phyloP scores from a whole-genome alignment of 2,329 filamentous ascomycete species.

The Endothia cerciana region DNA sequence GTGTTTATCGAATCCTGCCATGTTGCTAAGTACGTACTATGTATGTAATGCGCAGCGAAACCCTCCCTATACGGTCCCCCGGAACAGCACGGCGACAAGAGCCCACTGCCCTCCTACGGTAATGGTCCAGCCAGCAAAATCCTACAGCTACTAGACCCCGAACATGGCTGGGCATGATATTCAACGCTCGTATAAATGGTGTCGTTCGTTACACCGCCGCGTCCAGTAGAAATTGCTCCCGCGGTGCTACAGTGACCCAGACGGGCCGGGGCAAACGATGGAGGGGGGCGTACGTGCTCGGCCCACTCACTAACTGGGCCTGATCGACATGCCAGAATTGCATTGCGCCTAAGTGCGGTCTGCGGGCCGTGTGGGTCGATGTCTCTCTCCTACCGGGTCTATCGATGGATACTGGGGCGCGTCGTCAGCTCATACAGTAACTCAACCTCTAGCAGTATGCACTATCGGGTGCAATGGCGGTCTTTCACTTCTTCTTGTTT shows the following conservation, averaged over 20 bases:
- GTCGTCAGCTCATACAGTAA: no score
- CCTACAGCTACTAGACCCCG: neutral
- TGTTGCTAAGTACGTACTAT: neutral
- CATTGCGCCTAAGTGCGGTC: neutral
- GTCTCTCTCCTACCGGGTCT: neutral
- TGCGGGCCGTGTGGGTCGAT: conserved; percentile 4
- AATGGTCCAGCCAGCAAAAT: neutral
- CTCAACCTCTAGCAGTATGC: no score
- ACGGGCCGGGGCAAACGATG: neutral
- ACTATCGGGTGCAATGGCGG: no score
- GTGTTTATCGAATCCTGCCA: neutral
- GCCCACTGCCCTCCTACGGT: no score
- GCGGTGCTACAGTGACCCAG: neutral
- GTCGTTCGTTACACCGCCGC: no score
- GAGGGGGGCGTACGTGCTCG: neutral
- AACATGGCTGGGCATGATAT: neutral
- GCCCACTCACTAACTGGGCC: neutral
- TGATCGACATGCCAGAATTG: conserved; percentile 9
- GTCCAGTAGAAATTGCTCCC: neutral
- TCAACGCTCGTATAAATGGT: neutral
- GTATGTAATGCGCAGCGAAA: no score
- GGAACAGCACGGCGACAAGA: no score
- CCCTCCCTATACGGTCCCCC: no score
- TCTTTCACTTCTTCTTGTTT: no score
- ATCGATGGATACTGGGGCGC: no score